Evolutionary conservation across 1,284 basidiomycete species (phyloP), one percentile per base, ranked within the genome.

Genomic region (Gymnopus androsaceus): DNA sequence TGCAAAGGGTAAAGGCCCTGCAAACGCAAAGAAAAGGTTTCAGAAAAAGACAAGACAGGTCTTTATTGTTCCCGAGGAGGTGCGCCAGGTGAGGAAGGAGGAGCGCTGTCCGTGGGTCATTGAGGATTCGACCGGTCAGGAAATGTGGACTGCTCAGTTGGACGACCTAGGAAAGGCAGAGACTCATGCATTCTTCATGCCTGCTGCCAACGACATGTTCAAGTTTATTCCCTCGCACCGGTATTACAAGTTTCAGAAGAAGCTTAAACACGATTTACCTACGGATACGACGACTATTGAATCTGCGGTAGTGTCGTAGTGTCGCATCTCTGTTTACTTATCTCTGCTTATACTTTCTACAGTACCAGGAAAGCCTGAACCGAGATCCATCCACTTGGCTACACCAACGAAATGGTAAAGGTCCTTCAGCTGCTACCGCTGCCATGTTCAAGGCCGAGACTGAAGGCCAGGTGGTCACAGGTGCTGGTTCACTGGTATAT

Each of bases 181-280:
- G 50, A 82, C 79, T 5, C 80, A 85, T 54, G 85, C 80, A 8
- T 83, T 88, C 67, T 86, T 88, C 64, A 89, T 90, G 87, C 88
- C 88, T 37, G 82, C 86, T 14, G 80, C 83, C 48, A 83, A 85
- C 64, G 80, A 88, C 57, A 78, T 85, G 31, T 94, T 94, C 79
- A 87, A 89, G 67, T 93, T 94, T 70, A 85, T 94, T 7, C 88
- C 92, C 17, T 85, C 89, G 3, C 84, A 92, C 67, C 80, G 92
- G 46, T 94, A 90, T 88, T 95, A 94, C 76, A 92, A 92, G 70
- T 94, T 94, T 67, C 88, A 90, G 72, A 92, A 90, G 75, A 87
- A 85, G 64, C 80, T 88, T 42, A 86, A 85, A 59, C 84, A 91
- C 64, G 77, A 83, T 62, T 77, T 90, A 30, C 84, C 88, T 41